Base-by-base conservation (phyloP, 352 stramenopile species). In the Globisporangium nagaii region DNA sequence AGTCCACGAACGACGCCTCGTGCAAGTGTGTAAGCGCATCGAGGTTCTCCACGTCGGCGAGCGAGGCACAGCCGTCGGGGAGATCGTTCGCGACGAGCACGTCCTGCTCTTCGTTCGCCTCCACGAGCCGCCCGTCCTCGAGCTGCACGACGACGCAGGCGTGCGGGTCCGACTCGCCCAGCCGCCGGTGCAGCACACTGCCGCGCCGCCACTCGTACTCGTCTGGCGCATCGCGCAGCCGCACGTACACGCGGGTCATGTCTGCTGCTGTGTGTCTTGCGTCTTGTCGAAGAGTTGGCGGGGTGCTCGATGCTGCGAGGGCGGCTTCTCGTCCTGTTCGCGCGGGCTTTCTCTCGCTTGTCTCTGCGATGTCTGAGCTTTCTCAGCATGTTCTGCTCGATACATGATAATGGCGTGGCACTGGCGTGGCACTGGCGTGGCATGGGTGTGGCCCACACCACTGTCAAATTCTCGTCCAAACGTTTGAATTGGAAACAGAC, bases 1-100 rank as follows among this genome's bases (percentile, higher is more conserved):
- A 90, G 44, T 90, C 78, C 22, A 94, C 76, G 42, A 94, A 87
- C 1, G 78, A 80, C 25, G 84, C 73, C 50, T 92, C 84, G 47
- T 94, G 78, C 53, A 92, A 65, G 50, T 94, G 84, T 9, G 73
- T 86, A 32, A 92, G 71, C 45, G 72, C 67, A 34, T 88, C 79
- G 4, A 94, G 49, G 41, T 90, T 84, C 31, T 92, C 74, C 22
- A 91, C 58, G 9, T 84, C 65, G 17, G 70, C 74, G 4, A 90
- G 66, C 25, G 61, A 72, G 32, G 70, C 54, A 24, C 49, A 46
- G n/a, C 46, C 46, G 15, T 39, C 51, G 20, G 65, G 50, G 3
- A 75, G 43, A 10, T 79, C 65, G 51, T 90, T 88, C 2, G 65
- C 70, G 50, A 73, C 68, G 31, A 81, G 70, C 27, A 90, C 70